Evolutionary conservation across 345 rosid genomes (phyloP).

Genomic region (Arabis alpina): DNA sequence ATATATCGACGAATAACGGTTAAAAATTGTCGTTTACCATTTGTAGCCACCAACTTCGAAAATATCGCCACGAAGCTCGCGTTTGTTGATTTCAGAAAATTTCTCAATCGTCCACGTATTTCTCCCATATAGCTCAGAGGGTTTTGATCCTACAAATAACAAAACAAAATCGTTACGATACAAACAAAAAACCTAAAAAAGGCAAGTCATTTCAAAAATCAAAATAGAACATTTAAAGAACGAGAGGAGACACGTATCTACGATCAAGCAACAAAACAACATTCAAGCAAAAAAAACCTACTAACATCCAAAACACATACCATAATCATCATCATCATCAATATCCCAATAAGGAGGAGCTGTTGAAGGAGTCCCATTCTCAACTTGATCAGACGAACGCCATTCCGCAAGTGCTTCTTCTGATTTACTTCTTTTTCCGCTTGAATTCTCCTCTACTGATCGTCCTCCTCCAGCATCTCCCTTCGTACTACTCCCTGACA

Average conservation of each 20-base stretch:
- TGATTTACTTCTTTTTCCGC: constrained; percentile 61
- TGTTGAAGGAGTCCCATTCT: constrained; percentile 84
- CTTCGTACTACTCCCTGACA: constrained; percentile 61
- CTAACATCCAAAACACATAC: constrained; percentile 41
- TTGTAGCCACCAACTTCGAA: constrained; percentile 94
- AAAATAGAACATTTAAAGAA: neutral
- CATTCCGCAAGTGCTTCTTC: constrained; percentile 89
- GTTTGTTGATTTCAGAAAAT: constrained; percentile 80
- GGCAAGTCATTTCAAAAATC: neutral
- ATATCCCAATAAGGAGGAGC: constrained; percentile 92
- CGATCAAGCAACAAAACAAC: constrained; percentile 1
- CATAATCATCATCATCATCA: constrained; percentile 75
- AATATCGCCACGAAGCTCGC: constrained; percentile 74
- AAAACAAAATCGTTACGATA: constrained; percentile 3
- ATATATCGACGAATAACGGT: neutral
- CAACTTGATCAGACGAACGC: constrained; percentile 95
- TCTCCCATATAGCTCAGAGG: constrained; percentile 75
- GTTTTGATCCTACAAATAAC: constrained; percentile 63
- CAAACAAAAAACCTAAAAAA: neutral
- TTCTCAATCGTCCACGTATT: constrained; percentile 91
- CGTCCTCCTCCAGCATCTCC: constrained; percentile 77
- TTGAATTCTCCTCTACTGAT: constrained; percentile 67
- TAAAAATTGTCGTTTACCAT: constrained; percentile 57
- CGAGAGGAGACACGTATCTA: neutral
- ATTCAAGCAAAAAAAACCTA: neutral